These are phyloP conservation scores for Blastobotrys malaysiensis DNA, from an alignment of 1,139 yeast species.

Conservation along the genomic window DNA sequence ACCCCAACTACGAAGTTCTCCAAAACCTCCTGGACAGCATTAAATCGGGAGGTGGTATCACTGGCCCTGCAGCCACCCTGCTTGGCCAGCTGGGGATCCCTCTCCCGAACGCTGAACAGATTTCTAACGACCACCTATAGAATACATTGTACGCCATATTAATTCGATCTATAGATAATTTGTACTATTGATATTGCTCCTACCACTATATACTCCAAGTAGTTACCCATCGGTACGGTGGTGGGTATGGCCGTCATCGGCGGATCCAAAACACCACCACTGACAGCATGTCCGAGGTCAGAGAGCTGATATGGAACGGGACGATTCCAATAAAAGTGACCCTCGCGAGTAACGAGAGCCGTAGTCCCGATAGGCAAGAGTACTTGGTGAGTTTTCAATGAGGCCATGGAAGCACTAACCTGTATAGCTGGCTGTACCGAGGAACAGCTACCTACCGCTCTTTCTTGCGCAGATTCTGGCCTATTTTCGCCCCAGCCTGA, in stretches of 20 bases:
- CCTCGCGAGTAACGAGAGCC: constrained; percentile 30
- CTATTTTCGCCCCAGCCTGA: constrained; percentile 42
- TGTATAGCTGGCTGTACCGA: constrained; percentile 27
- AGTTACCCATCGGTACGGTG: not conserved
- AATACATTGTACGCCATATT: not conserved
- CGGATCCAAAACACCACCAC: constrained; percentile 22
- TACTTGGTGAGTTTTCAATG: constrained; percentile 16
- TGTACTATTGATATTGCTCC: not conserved
- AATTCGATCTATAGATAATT: not conserved
- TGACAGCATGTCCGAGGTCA: not conserved
- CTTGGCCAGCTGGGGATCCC: constrained; percentile 28
- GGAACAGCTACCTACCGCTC: constrained; percentile 58
- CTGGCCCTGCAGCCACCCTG: constrained; percentile 37
- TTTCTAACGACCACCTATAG: not conserved
- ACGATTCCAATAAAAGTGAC: constrained; percentile 42
- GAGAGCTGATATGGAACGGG: constrained; percentile 51
- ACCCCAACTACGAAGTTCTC: constrained; percentile 27
- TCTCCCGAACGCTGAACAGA: not conserved
- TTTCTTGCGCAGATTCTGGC: constrained; percentile 39
- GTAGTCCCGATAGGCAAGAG: constrained; percentile 21
- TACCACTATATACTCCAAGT: no score
- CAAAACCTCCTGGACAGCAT: constrained; percentile 25
- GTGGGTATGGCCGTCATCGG: not conserved
- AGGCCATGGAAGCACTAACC: constrained; percentile 9
- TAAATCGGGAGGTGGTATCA: constrained; percentile 31